phyloP scores from a whole-genome alignment of 1,284 basidiomycete species.

The Fomitopsis betulina region DNA sequence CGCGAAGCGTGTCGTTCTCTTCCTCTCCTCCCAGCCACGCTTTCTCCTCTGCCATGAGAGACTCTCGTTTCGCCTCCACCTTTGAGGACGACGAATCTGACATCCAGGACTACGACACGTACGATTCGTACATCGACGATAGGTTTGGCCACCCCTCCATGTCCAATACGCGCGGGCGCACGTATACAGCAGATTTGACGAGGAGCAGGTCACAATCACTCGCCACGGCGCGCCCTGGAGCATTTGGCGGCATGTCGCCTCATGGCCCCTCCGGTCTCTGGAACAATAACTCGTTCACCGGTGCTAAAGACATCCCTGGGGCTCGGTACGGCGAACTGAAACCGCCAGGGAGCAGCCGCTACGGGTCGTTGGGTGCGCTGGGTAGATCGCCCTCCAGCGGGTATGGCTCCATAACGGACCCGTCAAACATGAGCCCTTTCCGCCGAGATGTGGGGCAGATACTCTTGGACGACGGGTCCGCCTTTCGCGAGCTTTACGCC shows the following conservation, averaged over 20 bases:
- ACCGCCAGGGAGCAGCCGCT: conserved; percentile 57
- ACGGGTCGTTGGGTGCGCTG: conserved; percentile 54
- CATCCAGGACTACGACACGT: conserved; percentile 24
- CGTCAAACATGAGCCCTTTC: conserved; percentile 78
- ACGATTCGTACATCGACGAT: conserved; percentile 41
- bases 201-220: conserved; percentile 75
- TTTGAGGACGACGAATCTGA: conserved; percentile 73
- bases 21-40: conserved; percentile 37
- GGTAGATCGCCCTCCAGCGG: conserved; percentile 54
- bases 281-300: conserved; percentile 43
- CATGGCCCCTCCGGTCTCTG: conserved; percentile 36
- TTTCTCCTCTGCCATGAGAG: conserved; percentile 61
- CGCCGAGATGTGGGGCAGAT: conserved; percentile 76
- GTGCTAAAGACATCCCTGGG: conserved; percentile 51
- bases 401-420: conserved; percentile 48
- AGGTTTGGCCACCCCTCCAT: conserved; percentile 37
- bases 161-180: conserved; percentile 44
- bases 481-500: conserved; percentile 64
- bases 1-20: conserved; percentile 65
- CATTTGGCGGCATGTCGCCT: conserved; percentile 37
- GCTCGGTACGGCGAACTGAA: conserved; percentile 55
- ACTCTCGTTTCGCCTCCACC: conserved; percentile 56
- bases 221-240: conserved; percentile 51
- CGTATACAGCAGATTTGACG: conserved; percentile 52
- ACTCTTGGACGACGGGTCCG: conserved; percentile 62